Evolutionary conservation across 768 basidiomycete species (phyloP).

Genomic region (Hypholoma fasciculare): DNA sequence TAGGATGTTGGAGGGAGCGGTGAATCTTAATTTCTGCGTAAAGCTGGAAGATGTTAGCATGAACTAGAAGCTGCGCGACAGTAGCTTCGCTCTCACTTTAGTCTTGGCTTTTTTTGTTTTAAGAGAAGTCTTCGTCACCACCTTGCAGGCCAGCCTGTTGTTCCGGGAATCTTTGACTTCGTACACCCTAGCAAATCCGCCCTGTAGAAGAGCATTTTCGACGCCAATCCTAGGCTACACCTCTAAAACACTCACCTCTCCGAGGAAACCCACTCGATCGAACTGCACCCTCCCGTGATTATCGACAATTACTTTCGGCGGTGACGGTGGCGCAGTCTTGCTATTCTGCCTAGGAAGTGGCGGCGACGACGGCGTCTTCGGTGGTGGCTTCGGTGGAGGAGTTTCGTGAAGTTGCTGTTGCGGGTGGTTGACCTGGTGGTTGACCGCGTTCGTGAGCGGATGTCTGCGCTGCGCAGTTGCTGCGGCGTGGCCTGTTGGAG

Average conservation of each 20-base stretch:
- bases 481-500: conserved; percentile 24
- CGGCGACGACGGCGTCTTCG: conserved; percentile 51
- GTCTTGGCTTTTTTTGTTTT: conserved; percentile 97
- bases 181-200: conserved; percentile 96
- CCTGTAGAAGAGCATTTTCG: conserved; percentile 30
- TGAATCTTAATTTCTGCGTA: conserved; percentile 99
- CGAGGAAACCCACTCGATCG: conserved; percentile 78
- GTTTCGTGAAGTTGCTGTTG: conserved; percentile 13
- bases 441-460: conserved; percentile 43
- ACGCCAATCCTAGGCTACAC: background rate
- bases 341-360: conserved; percentile 82
- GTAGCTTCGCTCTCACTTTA: conserved; percentile 56
- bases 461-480: conserved; percentile 32
- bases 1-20: conserved; percentile 84
- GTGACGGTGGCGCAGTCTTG: conserved; percentile 80
- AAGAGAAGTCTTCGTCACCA: conserved; percentile 88
- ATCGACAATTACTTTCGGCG: conserved; percentile 75
- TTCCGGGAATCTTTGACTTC: conserved; percentile 80
- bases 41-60: conserved; percentile 49
- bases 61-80: background rate
- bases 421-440: conserved; percentile 29
- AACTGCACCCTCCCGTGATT: conserved; percentile 57
- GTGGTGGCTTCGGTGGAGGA: conserved; percentile 33
- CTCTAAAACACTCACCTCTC: conserved; percentile 63
- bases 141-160: conserved; percentile 81